Evolutionary conservation across 2,329 filamentous ascomycete species (phyloP).

Genomic region (Mycosphaerella arachidis): DNA sequence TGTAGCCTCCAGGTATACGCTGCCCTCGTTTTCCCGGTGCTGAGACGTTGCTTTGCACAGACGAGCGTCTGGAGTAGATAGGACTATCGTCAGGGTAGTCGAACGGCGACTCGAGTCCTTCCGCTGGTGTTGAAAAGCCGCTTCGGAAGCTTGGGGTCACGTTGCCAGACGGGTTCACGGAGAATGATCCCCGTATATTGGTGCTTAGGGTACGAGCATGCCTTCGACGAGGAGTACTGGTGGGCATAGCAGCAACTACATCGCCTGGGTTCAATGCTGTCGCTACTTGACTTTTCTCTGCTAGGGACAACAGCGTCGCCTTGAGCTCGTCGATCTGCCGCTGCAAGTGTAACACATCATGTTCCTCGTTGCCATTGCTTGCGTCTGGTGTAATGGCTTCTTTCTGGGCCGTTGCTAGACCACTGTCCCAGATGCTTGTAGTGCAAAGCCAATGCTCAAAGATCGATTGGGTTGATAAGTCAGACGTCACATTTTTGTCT

Average conservation of each 20-base stretch:
- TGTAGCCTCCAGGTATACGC: constrained; percentile 1
- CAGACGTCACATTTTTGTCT: neutral
- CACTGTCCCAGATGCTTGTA: neutral
- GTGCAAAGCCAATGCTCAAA: neutral
- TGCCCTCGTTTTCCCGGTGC: neutral
- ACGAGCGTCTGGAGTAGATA: neutral
- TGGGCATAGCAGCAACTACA: neutral
- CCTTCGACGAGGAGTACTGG: neutral
- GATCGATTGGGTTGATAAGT: neutral
- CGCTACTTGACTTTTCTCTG: neutral
- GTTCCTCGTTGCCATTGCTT: neutral
- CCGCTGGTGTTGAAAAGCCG: neutral
- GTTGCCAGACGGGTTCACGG: neutral
- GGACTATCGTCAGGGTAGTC: neutral
- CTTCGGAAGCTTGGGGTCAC: neutral
- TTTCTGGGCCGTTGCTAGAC: neutral
- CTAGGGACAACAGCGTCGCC: neutral
- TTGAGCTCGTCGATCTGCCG: neutral
- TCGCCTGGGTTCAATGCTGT: neutral
- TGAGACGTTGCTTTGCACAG: neutral
- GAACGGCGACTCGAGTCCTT: neutral
- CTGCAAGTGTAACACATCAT: neutral
- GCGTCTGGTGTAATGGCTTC: neutral
- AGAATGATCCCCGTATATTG: neutral
- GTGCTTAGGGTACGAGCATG: neutral